Conservation (phyloP, 2,329 filamentous ascomycete species). For the Epichloe baconii region DNA sequence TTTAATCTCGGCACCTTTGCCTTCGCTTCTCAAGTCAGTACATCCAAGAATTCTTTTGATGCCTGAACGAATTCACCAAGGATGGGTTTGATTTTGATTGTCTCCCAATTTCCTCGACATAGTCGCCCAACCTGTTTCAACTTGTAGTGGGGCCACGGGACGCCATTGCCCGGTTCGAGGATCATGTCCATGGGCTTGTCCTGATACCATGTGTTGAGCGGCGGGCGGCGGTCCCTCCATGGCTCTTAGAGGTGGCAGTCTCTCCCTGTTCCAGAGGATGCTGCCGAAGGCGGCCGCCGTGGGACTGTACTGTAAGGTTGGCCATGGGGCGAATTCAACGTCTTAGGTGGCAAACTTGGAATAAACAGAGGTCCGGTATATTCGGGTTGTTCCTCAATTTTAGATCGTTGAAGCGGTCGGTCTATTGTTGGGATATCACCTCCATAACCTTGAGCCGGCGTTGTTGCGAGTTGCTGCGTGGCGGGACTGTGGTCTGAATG, state of each 20-base stretch:
- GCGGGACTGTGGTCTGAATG: constrained; percentile 26
- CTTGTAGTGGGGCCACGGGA: constrained; percentile 17
- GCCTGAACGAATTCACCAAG: constrained; percentile 1
- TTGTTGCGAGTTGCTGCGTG: constrained; percentile 14
- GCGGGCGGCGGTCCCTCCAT: constrained; percentile 25
- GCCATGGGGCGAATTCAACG: constrained; percentile 29
- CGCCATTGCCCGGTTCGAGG: constrained; percentile 24
- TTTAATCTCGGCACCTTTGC: background rate
- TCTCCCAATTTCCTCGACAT: constrained; percentile 13
- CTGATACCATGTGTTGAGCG: constrained; percentile 10
- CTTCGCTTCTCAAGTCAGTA: background rate
- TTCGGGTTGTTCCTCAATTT: constrained; percentile 34
- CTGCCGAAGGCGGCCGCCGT: constrained; percentile 24
- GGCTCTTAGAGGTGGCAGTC: constrained; percentile 33
- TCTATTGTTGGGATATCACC: constrained; percentile 32
- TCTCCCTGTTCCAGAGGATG: constrained; percentile 26
- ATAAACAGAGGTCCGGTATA: constrained; percentile 27
- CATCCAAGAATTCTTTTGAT: background rate
- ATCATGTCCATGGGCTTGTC: constrained; percentile 22
- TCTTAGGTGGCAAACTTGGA: constrained; percentile 20
- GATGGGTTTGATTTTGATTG: constrained; percentile 6
- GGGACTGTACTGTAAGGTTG: constrained; percentile 22
- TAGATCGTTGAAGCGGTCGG: constrained; percentile 31
- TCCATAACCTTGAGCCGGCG: constrained; percentile 21
- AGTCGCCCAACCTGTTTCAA: constrained; percentile 26